These are phyloP conservation scores for Rossbeevera mucosa DNA, from an alignment of 768 basidiomycete genomes.

Conservation along the genomic window DNA sequence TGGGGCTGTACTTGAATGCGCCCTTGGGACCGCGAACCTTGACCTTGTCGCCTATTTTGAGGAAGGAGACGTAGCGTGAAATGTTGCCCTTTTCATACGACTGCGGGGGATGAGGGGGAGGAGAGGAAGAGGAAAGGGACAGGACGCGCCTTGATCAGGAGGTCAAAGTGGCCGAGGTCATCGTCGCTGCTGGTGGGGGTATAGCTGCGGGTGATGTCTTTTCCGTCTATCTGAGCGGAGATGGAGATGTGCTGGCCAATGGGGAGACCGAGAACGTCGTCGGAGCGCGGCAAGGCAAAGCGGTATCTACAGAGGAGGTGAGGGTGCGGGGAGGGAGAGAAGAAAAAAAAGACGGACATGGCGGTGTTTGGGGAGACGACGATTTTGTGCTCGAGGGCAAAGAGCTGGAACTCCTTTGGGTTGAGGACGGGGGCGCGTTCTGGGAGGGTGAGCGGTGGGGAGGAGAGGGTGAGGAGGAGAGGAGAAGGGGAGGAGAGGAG, in stretches of 20 bases:
- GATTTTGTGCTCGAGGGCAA: slow-evolving; percentile 76
- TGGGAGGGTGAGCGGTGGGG: slow-evolving; percentile 25
- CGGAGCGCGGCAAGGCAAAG: slow-evolving; percentile 70
- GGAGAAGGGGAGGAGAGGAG: no score
- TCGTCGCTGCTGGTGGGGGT: slow-evolving; percentile 95
- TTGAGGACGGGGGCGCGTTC: slow-evolving; percentile 69
- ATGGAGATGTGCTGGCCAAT: slow-evolving; percentile 96
- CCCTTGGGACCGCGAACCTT: slow-evolving; percentile 96
- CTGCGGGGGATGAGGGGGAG: slow-evolving; percentile 35
- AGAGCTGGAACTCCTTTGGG: slow-evolving; percentile 75
- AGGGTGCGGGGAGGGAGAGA: background rate
- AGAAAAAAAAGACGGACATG: slow-evolving; percentile 50
- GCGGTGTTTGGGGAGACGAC: slow-evolving; percentile 94
- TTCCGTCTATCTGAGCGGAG: slow-evolving; percentile 86
- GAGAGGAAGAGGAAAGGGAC: background rate
- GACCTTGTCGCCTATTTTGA: slow-evolving; percentile 85
- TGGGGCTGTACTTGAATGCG: slow-evolving; percentile 78
- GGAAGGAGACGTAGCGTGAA: slow-evolving; percentile 74
- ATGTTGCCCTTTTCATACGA: slow-evolving; percentile 98
- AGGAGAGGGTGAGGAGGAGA: no score
- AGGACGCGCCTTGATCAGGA: slow-evolving; percentile 82
- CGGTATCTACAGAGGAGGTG: slow-evolving; percentile 63
- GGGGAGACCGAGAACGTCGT: slow-evolving; percentile 86
- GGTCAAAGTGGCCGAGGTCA: slow-evolving; percentile 89
- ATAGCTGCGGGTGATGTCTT: slow-evolving; percentile 86